These are phyloP conservation scores for Lachancea dasiensis DNA, from an alignment of 805 yeast species.

Conservation along the genomic window DNA sequence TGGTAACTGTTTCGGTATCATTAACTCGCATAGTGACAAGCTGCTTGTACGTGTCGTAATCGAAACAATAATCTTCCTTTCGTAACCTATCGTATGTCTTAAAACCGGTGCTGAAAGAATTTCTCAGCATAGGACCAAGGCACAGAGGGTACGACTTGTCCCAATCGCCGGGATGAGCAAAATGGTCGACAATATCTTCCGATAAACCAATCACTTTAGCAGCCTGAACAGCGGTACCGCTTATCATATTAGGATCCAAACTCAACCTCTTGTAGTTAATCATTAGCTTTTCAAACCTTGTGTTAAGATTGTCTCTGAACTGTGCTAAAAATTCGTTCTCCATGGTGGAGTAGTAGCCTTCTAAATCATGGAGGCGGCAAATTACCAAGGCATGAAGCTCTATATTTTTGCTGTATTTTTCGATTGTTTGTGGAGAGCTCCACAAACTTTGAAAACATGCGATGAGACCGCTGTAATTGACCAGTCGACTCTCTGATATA, in stretches of 20 bases:
- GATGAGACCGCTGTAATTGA: conserved; percentile 31
- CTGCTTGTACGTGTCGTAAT: conserved; percentile 29
- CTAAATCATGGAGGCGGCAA: conserved; percentile 34
- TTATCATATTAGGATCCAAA: conserved; percentile 22
- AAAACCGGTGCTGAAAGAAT: conserved; percentile 21
- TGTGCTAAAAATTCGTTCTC: conserved; percentile 24
- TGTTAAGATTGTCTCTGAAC: conserved; percentile 30
- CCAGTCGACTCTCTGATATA: conserved; percentile 14
- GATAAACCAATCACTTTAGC: conserved; percentile 22
- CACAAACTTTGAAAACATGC: conserved; percentile 29
- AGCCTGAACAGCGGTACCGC: conserved; percentile 27
- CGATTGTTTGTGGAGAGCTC: conserved; percentile 25
- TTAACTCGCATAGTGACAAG: conserved; percentile 18
- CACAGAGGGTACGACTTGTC: conserved; percentile 30
- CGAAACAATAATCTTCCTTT: conserved; percentile 27
- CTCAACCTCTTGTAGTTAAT: conserved; percentile 23
- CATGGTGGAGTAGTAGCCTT: conserved; percentile 25
- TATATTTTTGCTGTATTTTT: conserved; percentile 22
- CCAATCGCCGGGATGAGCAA: conserved; percentile 31
- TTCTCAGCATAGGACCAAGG: conserved; percentile 24
- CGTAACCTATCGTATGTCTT: conserved; percentile 24
- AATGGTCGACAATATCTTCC: conserved; percentile 21
- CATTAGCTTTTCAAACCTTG: conserved; percentile 23
- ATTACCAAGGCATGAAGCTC: conserved; percentile 33
- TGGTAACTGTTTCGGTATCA: conserved; percentile 17